These are phyloP conservation scores for Naganishia friedmannii DNA, from an alignment of 768 basidiomycete genomes.

Conservation along the genomic window DNA sequence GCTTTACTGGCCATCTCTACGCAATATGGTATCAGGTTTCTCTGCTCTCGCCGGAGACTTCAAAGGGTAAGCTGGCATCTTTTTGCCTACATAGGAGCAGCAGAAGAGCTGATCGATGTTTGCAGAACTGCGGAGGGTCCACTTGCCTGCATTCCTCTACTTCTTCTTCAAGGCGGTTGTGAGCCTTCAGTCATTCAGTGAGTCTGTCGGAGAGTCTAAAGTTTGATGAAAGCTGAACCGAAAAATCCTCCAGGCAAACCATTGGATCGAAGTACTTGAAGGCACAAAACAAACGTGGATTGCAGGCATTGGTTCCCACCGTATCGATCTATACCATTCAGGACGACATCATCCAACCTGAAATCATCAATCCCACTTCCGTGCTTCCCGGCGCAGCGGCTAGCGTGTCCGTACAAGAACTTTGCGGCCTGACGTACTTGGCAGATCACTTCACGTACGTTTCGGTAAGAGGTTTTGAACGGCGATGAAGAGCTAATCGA, in stretches of 20 bases:
- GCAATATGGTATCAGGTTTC: slow-evolving; percentile 36
- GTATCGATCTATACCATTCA: slow-evolving; percentile 36
- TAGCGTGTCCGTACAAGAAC: slow-evolving; percentile 30
- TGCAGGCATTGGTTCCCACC: slow-evolving; percentile 42
- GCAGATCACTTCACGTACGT: slow-evolving; percentile 33
- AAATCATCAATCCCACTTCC: slow-evolving; percentile 35
- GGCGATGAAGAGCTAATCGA: slow-evolving; percentile 9
- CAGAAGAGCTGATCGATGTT: neutral
- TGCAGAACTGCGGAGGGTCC: slow-evolving; percentile 34
- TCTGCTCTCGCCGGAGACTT: slow-evolving; percentile 41
- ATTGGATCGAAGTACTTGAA: slow-evolving; percentile 39
- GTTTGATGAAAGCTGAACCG: neutral
- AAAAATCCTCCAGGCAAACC: slow-evolving; percentile 30
- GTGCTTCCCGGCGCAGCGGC: slow-evolving; percentile 33
- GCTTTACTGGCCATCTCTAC: slow-evolving; percentile 41
- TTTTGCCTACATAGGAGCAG: too few relatives aligned
- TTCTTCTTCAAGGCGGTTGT: slow-evolving; percentile 36
- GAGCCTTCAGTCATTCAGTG: slow-evolving; percentile 39
- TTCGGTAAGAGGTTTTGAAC: neutral
- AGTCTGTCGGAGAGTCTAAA: neutral
- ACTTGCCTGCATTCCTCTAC: slow-evolving; percentile 30
- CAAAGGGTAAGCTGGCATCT: slow-evolving; percentile 35
- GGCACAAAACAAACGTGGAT: slow-evolving; percentile 38
- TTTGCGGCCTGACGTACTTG: slow-evolving; percentile 33
- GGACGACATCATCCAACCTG: slow-evolving; percentile 45